Base-by-base conservation (phyloP, 1,139 yeast species). In the Candida smagusa region DNA sequence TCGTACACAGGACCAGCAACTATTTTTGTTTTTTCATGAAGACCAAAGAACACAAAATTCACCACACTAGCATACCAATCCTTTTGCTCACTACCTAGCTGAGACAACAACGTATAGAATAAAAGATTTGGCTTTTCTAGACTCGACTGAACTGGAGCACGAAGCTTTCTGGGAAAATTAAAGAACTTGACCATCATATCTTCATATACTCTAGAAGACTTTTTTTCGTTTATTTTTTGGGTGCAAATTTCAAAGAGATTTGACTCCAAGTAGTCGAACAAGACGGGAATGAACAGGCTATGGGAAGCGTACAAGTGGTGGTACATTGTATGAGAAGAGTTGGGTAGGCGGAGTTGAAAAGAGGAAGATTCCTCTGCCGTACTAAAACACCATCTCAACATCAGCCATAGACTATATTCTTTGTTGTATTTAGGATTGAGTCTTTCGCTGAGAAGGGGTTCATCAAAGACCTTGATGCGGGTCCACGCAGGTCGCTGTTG, bases 51-150 rank as follows among this genome's bases (percentile, higher is more conserved):
- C 0, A 54, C 45, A 33, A 41, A 53, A 29, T 63, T 68, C 3
- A 57, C 56, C 7, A 59, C 47, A n/a, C 67, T 44, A 37, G 68
- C 73, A 41, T 54, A 60, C 65, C 68, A 59, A 38, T 59, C 47
- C 7, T 33, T 39, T 28, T 48, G 49, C 9, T 41, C 40, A n/a
- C 44, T 40, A 7, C 50, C 49, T 16, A 54, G 39, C 32, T 53
- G 58, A 8, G 54, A 37, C 38, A 59, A 36, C 28, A 58, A 38
- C 35, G 38, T 39, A 36, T 41, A 43, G 3, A 49, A n/a, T 2
- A 48, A 35, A 24, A 44, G 35, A 22, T 40, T 32, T 2, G 46
- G 27, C n/a, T 41, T 42, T 25, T 46, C 49, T 19, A 48, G 26
- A 12, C 40, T 40, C 11, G 40, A 37, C 12, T 44, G 35, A 5